Conservation (phyloP, 441 rosid species). For the Populus hybrid region DNA sequence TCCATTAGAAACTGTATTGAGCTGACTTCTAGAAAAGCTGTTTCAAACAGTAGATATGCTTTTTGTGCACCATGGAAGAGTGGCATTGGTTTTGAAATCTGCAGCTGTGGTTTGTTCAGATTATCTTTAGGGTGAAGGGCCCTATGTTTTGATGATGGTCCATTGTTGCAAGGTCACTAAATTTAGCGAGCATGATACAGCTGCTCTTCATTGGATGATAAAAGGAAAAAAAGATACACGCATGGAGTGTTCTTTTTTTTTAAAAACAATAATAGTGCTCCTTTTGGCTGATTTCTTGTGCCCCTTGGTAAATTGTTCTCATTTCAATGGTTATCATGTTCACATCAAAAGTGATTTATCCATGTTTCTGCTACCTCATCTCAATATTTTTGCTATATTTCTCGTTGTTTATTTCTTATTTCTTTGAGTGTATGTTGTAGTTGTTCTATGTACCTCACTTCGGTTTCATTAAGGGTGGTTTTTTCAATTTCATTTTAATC, state of each 20-base stretch:
- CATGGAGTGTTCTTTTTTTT: no score
- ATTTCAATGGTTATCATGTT: background rate
- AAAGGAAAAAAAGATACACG: background rate
- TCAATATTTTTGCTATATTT: background rate
- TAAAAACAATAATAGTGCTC: no score
- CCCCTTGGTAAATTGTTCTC: background rate
- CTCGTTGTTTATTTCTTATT: background rate
- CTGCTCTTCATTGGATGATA: background rate
- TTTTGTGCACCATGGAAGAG: background rate
- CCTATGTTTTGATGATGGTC: background rate
- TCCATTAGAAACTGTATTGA: background rate
- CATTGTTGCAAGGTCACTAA: background rate
- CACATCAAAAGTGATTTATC: no score
- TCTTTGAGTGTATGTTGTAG: background rate
- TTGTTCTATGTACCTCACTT: background rate
- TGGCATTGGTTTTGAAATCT: background rate
- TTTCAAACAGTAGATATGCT: background rate
- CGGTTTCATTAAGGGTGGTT: background rate
- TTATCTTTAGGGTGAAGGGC: background rate
- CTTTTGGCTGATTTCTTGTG: background rate
- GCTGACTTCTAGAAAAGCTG: background rate
- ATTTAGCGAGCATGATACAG: background rate
- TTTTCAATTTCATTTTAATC: background rate
- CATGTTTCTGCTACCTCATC: background rate
- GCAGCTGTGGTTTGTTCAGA: background rate